phyloP scores from a whole-genome alignment of 2,329 filamentous ascomycete genomes.

The Sclerotinia subarctica region DNA sequence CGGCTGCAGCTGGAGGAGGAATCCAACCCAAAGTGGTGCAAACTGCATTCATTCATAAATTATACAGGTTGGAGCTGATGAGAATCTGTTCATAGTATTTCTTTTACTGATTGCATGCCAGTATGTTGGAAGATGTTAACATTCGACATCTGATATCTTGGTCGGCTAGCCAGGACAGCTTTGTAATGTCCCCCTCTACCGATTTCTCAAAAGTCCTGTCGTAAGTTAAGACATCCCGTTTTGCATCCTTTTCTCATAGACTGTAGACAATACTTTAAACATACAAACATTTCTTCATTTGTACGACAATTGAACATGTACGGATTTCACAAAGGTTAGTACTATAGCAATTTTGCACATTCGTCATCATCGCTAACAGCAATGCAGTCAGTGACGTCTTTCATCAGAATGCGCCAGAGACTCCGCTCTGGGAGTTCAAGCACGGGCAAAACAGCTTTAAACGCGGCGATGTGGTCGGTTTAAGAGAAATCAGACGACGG shows the following conservation, averaged over 20 bases:
- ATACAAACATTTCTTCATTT: constrained; percentile 98
- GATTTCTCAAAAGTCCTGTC: constrained; percentile 98
- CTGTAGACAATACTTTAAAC: constrained; percentile 92
- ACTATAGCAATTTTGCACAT: constrained; percentile 26
- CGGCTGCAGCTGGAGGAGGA: constrained; percentile 65
- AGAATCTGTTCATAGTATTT: not conserved
- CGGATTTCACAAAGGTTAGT: constrained; percentile 92
- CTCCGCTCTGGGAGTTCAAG: constrained; percentile 97
- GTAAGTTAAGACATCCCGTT: constrained; percentile 54
- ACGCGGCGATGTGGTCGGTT: constrained; percentile 82
- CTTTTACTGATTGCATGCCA: constrained; percentile 42
- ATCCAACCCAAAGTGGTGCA: constrained; percentile 97
- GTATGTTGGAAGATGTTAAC: constrained; percentile 91
- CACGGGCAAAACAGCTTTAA: constrained; percentile 98
- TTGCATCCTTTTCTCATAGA: constrained; percentile 24
- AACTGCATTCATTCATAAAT: constrained; percentile 97
- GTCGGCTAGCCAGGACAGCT: constrained; percentile 91
- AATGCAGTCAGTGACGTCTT: constrained; percentile 90
- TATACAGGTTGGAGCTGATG: constrained; percentile 75
- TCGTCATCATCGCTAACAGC: constrained; percentile 21
- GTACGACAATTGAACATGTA: constrained; percentile 99
- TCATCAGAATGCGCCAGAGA: constrained; percentile 89
- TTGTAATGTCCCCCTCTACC: constrained; percentile 96
- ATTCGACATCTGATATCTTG: constrained; percentile 97
- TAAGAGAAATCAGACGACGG: constrained; percentile 92